These are phyloP conservation scores for Microdochium paspali DNA, from an alignment of 2,329 filamentous ascomycete species.

Conservation along the genomic window DNA sequence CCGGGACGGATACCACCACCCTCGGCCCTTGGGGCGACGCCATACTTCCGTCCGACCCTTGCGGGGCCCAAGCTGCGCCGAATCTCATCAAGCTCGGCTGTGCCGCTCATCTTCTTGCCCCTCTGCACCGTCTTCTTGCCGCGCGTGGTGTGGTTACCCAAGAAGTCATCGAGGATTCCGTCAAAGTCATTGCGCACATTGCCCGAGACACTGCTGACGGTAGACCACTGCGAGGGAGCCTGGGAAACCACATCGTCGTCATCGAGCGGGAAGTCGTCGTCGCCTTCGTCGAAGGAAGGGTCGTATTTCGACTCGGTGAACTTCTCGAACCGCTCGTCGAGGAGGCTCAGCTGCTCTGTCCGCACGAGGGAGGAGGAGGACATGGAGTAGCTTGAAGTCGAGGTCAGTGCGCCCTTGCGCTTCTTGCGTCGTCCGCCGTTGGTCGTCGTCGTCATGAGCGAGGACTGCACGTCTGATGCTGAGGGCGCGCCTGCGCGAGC, in stretches of 20 bases:
- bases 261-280: conserved; percentile 21
- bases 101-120: conserved; percentile 68
- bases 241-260: conserved; percentile 49
- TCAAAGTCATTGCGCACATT: conserved; percentile 74
- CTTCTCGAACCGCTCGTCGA: conserved; percentile 87
- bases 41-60: conserved; percentile 34
- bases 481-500: conserved; percentile 25
- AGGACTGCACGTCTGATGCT: conserved; percentile 58
- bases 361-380: conserved; percentile 78
- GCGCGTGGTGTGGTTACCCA: conserved; percentile 61
- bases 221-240: conserved; percentile 30
- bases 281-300: conserved; percentile 40
- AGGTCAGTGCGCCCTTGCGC: conserved; percentile 87
- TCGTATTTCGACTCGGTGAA: conserved; percentile 68
- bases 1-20: not conserved
- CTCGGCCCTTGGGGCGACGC: conserved; percentile 3
- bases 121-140: conserved; percentile 73
- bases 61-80: conserved; percentile 71
- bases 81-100: conserved; percentile 88
- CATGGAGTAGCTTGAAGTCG: conserved; percentile 83
- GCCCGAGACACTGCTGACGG: conserved; percentile 57
- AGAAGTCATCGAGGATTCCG: conserved; percentile 85
- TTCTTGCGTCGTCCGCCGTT: conserved; percentile 82
- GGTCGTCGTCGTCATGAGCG: conserved; percentile 65
- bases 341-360: conserved; percentile 74